Base-by-base conservation (phyloP, 768 basidiomycete genomes). In the Leccinum longicurvipes region DNA sequence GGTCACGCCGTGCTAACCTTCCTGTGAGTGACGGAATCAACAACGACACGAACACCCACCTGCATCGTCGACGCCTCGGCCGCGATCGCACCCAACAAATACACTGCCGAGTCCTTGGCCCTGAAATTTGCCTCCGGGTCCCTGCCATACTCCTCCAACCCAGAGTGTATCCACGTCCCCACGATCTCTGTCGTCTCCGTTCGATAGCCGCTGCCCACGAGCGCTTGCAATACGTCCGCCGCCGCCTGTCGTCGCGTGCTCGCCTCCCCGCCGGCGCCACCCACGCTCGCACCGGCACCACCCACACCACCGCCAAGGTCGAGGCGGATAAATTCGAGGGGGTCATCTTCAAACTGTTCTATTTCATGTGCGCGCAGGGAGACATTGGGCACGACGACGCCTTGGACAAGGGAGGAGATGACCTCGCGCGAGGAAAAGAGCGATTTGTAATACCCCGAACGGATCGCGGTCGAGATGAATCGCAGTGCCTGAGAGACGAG, bases 321-420 rank as follows among this genome's bases (percentile, higher is more conserved):
- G 41, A 91, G 79, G 21, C 93, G 86, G 62, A 98, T 91, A 68
- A 89, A 98, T 67, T 98, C 96, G 36, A 96, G 81, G 0, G 97
- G 95, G 61, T 97, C 95, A 58, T 98, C 97, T 72, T 97, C 94
- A 65, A 99, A 98, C 70, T 93, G 87, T 64, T 99, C 97, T 49
- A 91, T 80, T 54, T 98, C 95, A 61, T 93, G 89, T 36, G 89
- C 87, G 58, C 94, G 82, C 14, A 98, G 77, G 14, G 82, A 77
- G 56, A 97, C 91, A 64, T 97, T 98, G n/a, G 96, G 94, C 25
- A 98, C 79, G 24, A 98, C 88, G 55, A 98, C 92, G 51, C 91
- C 89, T 70, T 93, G 86, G 6, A 93, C 84, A 54, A 99, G 84
- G 3, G 84, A 82, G 12, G 84, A 82, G 53, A 98, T 87, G 1